Evolutionary conservation across 805 yeast genomes (phyloP), one percentile per base, ranked within the genome.

Genomic region (Yamadazyma sp.): DNA sequence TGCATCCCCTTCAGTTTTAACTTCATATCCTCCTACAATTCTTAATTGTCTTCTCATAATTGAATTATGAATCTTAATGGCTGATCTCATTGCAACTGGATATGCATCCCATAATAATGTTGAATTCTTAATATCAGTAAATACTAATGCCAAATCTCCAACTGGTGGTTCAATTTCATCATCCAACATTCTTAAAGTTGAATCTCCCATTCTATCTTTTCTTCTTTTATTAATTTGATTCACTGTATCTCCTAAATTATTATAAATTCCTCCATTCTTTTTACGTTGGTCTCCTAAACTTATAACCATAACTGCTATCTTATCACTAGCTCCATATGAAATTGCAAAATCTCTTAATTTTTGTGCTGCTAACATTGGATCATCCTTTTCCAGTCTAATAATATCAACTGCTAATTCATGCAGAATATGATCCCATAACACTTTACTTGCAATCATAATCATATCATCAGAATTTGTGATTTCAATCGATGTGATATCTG

Each of bases 1-100:
- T 0, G 98, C 96, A 70, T 93, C 99, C 54, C 99, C 99, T 77
- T 93, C 99, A 2, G 97, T 93, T 57, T 93, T 93, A 18, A 93
- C 98, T 58, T 93, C 99, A 56, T 93, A 93, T 2, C 98, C 99
- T 23, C 98, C 97, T 53, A 86, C 86, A 31, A 89, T 81, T 48
- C 96, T 75, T 43, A 93, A 64, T 47, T 87, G 94, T 32, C 98
- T 76, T 53, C 99, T 78, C 98, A 93, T 93, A 20, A 93, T 76
- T 15, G 86, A 76, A 55, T 93, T 93, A 60, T 93, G 99, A 4
- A 86, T 83, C 60, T 88, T 87, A 53, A 93, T 93, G 0, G 98
- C 98, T 2, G 96, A 82, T 57, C 97, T 71, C 99, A 93, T 93
- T 0, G 96, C 95, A 33, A 78, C 76, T 2, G 97, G 96, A 52